Evolutionary conservation across 495 filamentous ascomycete genomes (phyloP), one percentile per base, ranked within the genome.

Genomic region (Xylaria longipes): DNA sequence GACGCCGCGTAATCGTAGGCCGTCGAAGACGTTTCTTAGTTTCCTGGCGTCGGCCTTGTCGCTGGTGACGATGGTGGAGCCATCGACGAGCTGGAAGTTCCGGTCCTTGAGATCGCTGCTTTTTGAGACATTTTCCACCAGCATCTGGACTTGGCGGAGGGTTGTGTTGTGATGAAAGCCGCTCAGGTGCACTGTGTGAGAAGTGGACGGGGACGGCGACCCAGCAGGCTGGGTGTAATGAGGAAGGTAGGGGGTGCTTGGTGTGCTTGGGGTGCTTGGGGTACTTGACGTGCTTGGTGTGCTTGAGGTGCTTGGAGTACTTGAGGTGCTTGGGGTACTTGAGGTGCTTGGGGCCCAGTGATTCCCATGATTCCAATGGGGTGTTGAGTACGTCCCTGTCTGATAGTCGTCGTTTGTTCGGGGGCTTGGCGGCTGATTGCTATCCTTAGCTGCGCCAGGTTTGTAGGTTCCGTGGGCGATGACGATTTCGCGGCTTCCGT

Each of bases 281-380:
- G 7, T 25, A n/a, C n/a, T n/a, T n/a, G n/a, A n/a, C n/a, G 5
- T 8, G 39, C 5, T 41, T 12, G 1, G 39, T 1, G 46, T 3
- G 46, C 46, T 25, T 1, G 6, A 0, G 46, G n/a, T 20, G n/a
- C n/a, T 11, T 25, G 46, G n/a, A 1, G 7, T 25, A n/a, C n/a
- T n/a, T n/a, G n/a, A n/a, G n/a, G 5, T 8, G 39, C 5, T 41
- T 12, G 1, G 39, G 1, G 46, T 3, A n/a, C 46, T 25, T 1
- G 6, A 0, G 46, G n/a, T 20, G n/a, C 46, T 8, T 25, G n/a
- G n/a, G 46, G 17, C 17, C 17, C 45, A 46, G 7, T n/a, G 5
- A 20, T n/a, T 2, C 17, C 20, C 17, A 6, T 0, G 0, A 25
- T n/a, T 2, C 17, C 20, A 4, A 6, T 0, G 0, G 12, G n/a